These are phyloP conservation scores for Entomortierella parvispora DNA, from an alignment of 192 early-diverging fungal species.

Conservation along the genomic window DNA sequence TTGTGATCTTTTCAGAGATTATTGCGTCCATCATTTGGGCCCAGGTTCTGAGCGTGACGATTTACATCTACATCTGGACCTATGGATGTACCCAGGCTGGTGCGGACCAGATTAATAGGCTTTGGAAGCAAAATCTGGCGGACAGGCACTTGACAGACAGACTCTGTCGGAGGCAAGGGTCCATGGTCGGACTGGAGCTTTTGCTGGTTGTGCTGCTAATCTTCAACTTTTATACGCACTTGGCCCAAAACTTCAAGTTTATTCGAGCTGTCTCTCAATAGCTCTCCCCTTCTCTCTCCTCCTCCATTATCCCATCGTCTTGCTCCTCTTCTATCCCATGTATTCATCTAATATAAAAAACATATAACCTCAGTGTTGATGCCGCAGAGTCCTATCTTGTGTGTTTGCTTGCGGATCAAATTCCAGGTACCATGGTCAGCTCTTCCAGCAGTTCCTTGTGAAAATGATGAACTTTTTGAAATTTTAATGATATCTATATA, in stretches of 20 bases:
- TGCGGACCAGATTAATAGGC: slow-evolving; percentile 2
- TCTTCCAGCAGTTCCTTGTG: too few species aligned
- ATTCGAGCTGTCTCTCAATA: slow-evolving; percentile 30
- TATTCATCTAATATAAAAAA: slow-evolving; percentile 6
- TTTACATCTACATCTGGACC: slow-evolving; percentile 53
- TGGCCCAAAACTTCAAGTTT: slow-evolving; percentile 44
- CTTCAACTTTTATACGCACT: slow-evolving; percentile 50
- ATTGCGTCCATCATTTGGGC: slow-evolving; percentile 47
- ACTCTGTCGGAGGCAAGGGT: slow-evolving; percentile 40
- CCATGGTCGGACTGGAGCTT: slow-evolving; percentile 47
- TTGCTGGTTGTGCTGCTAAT: slow-evolving; percentile 39
- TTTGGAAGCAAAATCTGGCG: slow-evolving; percentile 20
- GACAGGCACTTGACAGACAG: slow-evolving; percentile 7
- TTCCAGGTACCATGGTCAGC: too few species aligned
- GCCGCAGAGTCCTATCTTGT: too few species aligned
- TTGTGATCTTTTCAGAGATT: slow-evolving; percentile 49
- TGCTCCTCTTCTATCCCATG: neutral
- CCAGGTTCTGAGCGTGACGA: slow-evolving; percentile 31
- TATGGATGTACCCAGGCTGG: slow-evolving; percentile 31
- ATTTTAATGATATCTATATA: too few species aligned
- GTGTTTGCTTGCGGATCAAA: too few species aligned
- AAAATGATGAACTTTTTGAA: too few species aligned
- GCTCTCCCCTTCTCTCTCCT: neutral
- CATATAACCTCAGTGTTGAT: too few species aligned
- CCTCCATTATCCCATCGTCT: neutral